These are phyloP conservation scores for Hymenoscyphus infarciens DNA, from an alignment of 2,329 filamentous ascomycete species.

Conservation along the genomic window DNA sequence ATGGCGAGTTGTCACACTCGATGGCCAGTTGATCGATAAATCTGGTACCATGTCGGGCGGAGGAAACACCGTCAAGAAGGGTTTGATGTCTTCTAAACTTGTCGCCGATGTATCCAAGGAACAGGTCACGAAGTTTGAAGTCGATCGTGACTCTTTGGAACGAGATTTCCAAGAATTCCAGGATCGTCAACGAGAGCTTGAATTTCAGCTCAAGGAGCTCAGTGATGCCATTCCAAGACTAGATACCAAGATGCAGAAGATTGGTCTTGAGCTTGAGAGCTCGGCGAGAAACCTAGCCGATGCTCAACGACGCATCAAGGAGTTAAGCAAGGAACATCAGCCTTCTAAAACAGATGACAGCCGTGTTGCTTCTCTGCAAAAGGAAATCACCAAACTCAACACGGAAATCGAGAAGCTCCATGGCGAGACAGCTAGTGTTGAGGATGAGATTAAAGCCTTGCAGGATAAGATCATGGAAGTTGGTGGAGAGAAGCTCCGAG, in stretches of 20 bases:
- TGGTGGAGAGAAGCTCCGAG: conserved; percentile 86
- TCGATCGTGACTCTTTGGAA: conserved; percentile 81
- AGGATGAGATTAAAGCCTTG: conserved; percentile 86
- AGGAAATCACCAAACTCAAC: conserved; percentile 71
- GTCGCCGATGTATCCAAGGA: conserved; percentile 84
- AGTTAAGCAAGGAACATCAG: conserved; percentile 76
- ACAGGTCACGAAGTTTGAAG: conserved; percentile 81
- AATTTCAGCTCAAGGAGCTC: conserved; percentile 67
- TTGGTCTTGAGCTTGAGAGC: conserved; percentile 83
- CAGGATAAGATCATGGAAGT: conserved; percentile 99
- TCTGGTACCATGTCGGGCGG: conserved; percentile 99
- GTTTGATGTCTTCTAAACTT: conserved; percentile 95
- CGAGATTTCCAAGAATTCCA: conserved; percentile 80
- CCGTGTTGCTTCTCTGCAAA: conserved; percentile 68
- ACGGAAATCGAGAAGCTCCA: conserved; percentile 77
- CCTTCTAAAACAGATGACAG: conserved; percentile 76
- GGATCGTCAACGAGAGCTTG: conserved; percentile 76
- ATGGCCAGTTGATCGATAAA: conserved; percentile 94
- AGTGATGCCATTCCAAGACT: conserved; percentile 76
- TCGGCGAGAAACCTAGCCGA: conserved; percentile 80
- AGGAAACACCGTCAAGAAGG: conserved; percentile 83
- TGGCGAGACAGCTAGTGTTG: conserved; percentile 81
- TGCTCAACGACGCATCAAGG: conserved; percentile 78
- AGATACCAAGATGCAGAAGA: conserved; percentile 89
- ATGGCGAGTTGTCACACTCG: conserved; percentile 95